A percentile compares a stretch with the other conserved stretches of the same genome.
Evolutionary conservation across 306 rosid genomes (phyloP).

Genomic region (Prunus persica): Prunus_persica_NCBIv2 NC_034011.1:4433501-4434000

Average conservation of each 20-base stretch:
- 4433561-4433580: neutral
- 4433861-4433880: neutral
- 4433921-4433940: conserved; percentile 43
- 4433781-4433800: too few relatives aligned
- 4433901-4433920: conserved; percentile 51
- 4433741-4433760: neutral
- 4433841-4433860: neutral
- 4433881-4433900: neutral
- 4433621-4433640: conserved; percentile 4
- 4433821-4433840: neutral
- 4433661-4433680: neutral
- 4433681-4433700: neutral
- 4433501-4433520: neutral
- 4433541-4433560: neutral
- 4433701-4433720: too few relatives aligned
- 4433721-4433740: too few relatives aligned
- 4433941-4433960: conserved; percentile 46
- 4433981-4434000: conserved; percentile 35
- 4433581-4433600: neutral
- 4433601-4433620: neutral
- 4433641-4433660: neutral
- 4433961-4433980: conserved; percentile 50
- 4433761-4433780: too few relatives aligned
- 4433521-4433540: neutral
- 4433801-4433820: conserved; percentile 10